Percentiles rank a stretch among this genome's conserved stretches.
These are phyloP conservation scores for Aureobasidium zeae DNA, from an alignment of 2,329 filamentous ascomycete species.

Conservation along the genomic window DNA sequence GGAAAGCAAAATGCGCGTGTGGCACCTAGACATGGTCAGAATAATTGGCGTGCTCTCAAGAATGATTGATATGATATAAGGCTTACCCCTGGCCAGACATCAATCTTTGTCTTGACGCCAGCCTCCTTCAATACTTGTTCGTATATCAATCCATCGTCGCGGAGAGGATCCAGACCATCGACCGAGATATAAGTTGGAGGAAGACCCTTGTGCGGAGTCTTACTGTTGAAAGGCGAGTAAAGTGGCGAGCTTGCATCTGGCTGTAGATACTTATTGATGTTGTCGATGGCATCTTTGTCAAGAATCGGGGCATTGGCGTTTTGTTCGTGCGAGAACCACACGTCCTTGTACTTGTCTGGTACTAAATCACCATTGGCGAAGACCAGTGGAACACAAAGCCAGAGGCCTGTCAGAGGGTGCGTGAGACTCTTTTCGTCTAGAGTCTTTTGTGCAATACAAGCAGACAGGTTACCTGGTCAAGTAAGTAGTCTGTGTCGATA, in stretches of 20 bases:
- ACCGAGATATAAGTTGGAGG: constrained; percentile 44
- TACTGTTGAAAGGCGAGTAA: constrained; percentile 29
- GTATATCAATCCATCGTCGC: constrained; percentile 47
- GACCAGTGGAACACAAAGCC: constrained; percentile 35
- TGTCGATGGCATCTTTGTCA: constrained; percentile 22
- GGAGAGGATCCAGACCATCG: constrained; percentile 41
- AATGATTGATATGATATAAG: no score
- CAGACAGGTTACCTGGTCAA: constrained; percentile 30
- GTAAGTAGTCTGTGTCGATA: no score
- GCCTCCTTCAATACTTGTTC: constrained; percentile 40
- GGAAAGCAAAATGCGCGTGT: constrained; percentile 33
- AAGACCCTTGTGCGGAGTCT: constrained; percentile 27
- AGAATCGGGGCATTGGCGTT: constrained; percentile 33
- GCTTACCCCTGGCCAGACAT: constrained; percentile 32
- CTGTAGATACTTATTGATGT: constrained; percentile 19
- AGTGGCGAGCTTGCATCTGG: constrained; percentile 18
- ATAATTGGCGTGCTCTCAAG: no score
- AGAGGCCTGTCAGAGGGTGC: constrained; percentile 40
- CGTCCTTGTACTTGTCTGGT: constrained; percentile 33
- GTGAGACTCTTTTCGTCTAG: constrained; percentile 33
- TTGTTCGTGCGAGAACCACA: constrained; percentile 35
- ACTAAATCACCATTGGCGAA: constrained; percentile 26
- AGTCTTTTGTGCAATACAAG: constrained; percentile 33
- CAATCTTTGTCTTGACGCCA: constrained; percentile 36
- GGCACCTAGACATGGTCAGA: no score